Evolutionary conservation across 208 protist species (phyloP).

Genomic region (Plasmodiophora brassicae): DNA sequence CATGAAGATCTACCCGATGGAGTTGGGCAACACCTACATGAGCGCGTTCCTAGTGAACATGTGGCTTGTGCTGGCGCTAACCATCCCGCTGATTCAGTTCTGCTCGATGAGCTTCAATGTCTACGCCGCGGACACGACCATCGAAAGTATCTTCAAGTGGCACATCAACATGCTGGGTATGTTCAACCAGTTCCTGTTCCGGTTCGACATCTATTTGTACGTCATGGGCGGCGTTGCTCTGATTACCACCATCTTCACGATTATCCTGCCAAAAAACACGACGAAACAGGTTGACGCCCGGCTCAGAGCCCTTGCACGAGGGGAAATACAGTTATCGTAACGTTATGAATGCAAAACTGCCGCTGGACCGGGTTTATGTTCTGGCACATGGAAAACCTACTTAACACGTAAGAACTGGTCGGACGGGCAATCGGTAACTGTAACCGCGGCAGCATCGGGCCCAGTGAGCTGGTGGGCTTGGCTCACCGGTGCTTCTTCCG

Average conservation of each 20-base stretch:
- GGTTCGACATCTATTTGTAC: conserved; percentile 2
- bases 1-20: conserved; percentile 15
- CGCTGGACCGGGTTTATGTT: no score
- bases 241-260: background rate
- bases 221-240: background rate
- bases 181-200: background rate
- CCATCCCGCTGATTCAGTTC: background rate
- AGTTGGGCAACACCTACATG: background rate
- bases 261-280: background rate
- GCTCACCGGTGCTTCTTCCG: no score
- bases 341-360: no score
- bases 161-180: background rate
- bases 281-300: background rate
- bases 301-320: background rate
- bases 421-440: no score
- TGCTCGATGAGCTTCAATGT: background rate
- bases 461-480: no score
- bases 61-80: conserved; percentile 9
- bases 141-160: background rate
- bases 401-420: no score
- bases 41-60: conserved; percentile 18
- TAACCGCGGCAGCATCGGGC: no score
- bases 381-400: no score
- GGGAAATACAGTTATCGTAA: no score
- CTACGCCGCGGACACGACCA: background rate